Evolutionary conservation across 257 asterid genomes (phyloP).

Genomic region (Solanum peruvianum): DNA sequence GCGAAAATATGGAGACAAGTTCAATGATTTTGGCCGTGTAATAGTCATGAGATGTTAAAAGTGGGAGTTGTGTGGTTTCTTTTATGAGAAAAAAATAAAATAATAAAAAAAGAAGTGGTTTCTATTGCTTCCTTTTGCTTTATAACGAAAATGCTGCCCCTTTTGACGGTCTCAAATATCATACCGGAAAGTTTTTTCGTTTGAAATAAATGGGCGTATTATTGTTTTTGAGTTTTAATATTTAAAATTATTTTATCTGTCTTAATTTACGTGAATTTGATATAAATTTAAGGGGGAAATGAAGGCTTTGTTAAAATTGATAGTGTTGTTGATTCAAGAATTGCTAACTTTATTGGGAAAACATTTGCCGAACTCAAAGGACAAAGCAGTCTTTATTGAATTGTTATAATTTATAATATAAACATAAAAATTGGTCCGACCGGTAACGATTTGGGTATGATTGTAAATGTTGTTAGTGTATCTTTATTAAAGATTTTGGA

Average conservation of each 20-base stretch:
- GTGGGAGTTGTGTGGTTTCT: background rate
- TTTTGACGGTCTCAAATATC: background rate
- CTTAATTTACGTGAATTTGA: too few species aligned
- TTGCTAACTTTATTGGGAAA: background rate
- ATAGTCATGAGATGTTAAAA: background rate
- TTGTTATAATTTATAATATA: too few species aligned
- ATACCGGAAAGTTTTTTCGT: background rate
- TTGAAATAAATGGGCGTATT: background rate
- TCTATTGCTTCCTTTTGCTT: background rate
- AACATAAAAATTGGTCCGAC: background rate
- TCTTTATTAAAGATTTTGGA: too few species aligned
- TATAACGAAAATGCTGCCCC: background rate
- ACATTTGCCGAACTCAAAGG: background rate
- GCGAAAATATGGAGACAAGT: background rate
- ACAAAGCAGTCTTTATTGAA: background rate
- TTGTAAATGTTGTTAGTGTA: too few species aligned
- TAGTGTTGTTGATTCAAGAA: background rate
- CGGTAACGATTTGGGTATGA: background rate
- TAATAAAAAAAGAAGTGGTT: background rate
- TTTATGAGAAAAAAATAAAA: background rate
- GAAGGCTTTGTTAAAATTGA: too few species aligned
- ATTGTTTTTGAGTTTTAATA: too few species aligned
- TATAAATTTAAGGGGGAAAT: too few species aligned
- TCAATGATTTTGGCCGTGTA: background rate
- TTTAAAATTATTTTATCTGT: too few species aligned